Base-by-base conservation (phyloP, 768 basidiomycete species). In the Holtermannia corniformis region DNA sequence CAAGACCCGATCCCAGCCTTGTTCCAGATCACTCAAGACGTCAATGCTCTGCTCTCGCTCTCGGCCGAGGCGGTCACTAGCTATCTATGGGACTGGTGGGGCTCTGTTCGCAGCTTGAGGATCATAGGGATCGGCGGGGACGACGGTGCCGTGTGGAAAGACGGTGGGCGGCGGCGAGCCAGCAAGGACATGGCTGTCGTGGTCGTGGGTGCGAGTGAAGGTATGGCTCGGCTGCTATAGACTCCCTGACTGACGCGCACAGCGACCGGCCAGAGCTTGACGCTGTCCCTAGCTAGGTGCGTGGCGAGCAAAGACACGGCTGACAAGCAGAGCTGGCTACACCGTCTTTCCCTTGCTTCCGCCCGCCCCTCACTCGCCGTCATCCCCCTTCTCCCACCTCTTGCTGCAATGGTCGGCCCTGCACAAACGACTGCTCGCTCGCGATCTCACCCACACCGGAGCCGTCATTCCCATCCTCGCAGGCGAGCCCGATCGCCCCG, bases 281-380 rank as follows among this genome's bases (percentile, higher is more conserved):
- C 60, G 3, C 53, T 67, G 20, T 56, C 55, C 23, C 54, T 67
- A 1, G 65, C 65, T n/a, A n/a, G n/a, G n/a, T n/a, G n/a, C n/a
- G n/a, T n/a, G n/a, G n/a, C n/a, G n/a, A n/a, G n/a, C n/a, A n/a
- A n/a, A n/a, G n/a, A n/a, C n/a, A n/a, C n/a, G n/a, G n/a, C n/a
- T n/a, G n/a, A n/a, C n/a, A n/a, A n/a, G n/a, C 13, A 60, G 59
- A 50, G 52, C 52, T 12, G 65, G 65, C 40, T 67, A 67, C 44
- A 67, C 62, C 4, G 63, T 64, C 48, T 67, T 67, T 47, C 59
- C 65, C 14, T 50, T 67, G 20, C 47, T 67, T 10, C 53, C 61
- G 5, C 65, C 65, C 3, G 51, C 60, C 0, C 51, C 57, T 12
- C 14, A 53, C 5, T 60, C 65, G 4, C 60, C 62, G 14, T 62